Conservation (phyloP, 495 filamentous ascomycete genomes). For the Pyronema omphalodes region DNA sequence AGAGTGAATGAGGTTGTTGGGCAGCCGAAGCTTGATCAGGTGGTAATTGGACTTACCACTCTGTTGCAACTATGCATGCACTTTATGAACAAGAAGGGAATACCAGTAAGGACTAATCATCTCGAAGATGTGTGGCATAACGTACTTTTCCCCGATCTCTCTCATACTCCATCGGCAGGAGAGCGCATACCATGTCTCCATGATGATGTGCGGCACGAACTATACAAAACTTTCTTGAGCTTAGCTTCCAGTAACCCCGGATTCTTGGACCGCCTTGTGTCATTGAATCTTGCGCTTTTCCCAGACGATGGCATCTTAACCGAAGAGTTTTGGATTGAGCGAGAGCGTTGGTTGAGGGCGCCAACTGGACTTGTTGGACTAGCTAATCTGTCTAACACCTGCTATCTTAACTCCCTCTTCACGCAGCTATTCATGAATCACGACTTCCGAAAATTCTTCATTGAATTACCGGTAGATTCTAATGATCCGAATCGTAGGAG, state of each 20-base stretch:
- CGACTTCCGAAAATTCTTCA: constrained; percentile 68
- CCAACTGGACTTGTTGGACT: constrained; percentile 66
- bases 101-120: constrained; percentile 9
- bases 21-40: constrained; percentile 21
- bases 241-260: constrained; percentile 12
- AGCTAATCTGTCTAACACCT: constrained; percentile 83
- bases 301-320: constrained; percentile 5
- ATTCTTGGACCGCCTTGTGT: constrained; percentile 14
- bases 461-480: constrained; percentile 41
- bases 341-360: constrained; percentile 46
- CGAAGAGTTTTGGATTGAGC: constrained; percentile 27
- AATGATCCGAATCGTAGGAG: constrained; percentile 9
- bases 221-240: constrained; percentile 17
- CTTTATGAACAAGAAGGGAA: constrained; percentile 8
- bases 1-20: constrained; percentile 21
- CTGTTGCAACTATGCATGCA: constrained; percentile 13
- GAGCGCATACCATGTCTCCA: constrained; percentile 20
- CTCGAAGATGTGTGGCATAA: constrained; percentile 10
- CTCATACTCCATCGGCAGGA: constrained; percentile 2
- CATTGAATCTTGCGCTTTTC: constrained; percentile 16
- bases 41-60: constrained; percentile 19
- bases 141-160: constrained; percentile 16
- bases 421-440: constrained; percentile 96
- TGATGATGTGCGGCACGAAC: constrained; percentile 16
- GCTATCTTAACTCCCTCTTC: constrained; percentile 89